Percentiles rank a stretch among this genome's conserved stretches.
These are phyloP conservation scores for Diaporthe humulicola DNA, from an alignment of 2,329 filamentous ascomycete genomes.

Conservation along the genomic window DNA sequence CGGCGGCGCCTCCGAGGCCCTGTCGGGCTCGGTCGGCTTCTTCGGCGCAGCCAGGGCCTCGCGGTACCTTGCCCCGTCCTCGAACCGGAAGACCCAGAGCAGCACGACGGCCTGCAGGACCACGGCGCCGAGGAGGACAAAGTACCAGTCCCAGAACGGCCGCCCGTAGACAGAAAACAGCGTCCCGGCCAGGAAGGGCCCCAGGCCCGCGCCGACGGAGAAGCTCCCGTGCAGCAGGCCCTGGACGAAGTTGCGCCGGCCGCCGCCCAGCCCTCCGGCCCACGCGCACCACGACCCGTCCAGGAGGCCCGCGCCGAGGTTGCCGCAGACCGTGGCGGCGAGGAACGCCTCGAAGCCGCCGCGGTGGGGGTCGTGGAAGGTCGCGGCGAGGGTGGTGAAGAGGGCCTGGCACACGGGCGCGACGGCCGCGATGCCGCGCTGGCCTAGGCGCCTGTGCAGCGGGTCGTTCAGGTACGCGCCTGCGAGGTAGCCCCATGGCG, in stretches of 20 bases:
- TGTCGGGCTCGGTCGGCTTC: background rate
- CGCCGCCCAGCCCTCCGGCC: conserved; percentile 54
- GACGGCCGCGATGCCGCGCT: conserved; percentile 56
- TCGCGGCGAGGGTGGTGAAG: conserved; percentile 46
- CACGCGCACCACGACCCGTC: conserved; percentile 61
- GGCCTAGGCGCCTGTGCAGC: conserved; percentile 56
- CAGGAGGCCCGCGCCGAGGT: conserved; percentile 55
- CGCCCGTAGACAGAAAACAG: conserved; percentile 45
- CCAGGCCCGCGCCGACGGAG: conserved; percentile 53
- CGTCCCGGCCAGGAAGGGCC: conserved; percentile 51
- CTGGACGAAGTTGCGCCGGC: conserved; percentile 51
- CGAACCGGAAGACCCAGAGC: conserved; percentile 52
- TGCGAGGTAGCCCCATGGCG: conserved; percentile 57
- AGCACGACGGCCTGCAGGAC: conserved; percentile 43
- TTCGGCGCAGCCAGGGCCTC: conserved; percentile 27
- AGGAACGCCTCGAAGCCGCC: conserved; percentile 49
- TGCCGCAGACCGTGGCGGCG: conserved; percentile 48
- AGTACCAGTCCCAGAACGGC: conserved; percentile 56
- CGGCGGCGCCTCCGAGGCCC: background rate
- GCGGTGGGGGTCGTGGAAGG: conserved; percentile 42
- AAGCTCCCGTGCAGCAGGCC: conserved; percentile 57
- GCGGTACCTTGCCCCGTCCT: conserved; percentile 50
- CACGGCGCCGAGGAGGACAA: conserved; percentile 49
- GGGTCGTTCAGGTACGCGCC: conserved; percentile 55
- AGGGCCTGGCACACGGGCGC: conserved; percentile 54